Evolutionary conservation across 2,329 filamentous ascomycete species (phyloP).

Genomic region (Colletotrichum falcatum): DNA sequence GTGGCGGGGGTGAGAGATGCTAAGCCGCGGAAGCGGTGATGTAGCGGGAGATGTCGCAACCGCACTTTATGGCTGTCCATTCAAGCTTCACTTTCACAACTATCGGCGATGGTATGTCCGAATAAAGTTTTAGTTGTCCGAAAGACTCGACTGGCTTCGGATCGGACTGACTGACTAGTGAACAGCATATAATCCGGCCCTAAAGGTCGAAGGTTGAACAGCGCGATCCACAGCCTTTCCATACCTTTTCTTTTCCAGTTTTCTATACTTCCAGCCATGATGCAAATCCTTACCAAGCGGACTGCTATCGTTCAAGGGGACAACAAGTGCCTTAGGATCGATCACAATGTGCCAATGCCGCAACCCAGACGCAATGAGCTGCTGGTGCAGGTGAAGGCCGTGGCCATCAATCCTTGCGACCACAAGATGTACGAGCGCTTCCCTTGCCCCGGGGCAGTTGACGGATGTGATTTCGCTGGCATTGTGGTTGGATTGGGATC

Average conservation of each 20-base stretch:
- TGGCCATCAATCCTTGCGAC: slow-evolving; percentile 49
- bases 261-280: background rate
- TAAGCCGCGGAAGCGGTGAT: background rate
- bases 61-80: background rate
- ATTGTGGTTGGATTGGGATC: slow-evolving; percentile 45
- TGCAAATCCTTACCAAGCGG: background rate
- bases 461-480: slow-evolving; percentile 49
- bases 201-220: background rate
- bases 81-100: background rate
- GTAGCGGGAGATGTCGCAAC: background rate
- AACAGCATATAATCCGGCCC: background rate
- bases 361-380: no score
- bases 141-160: background rate
- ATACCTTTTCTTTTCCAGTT: background rate
- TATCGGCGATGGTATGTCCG: background rate
- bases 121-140: background rate
- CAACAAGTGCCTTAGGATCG: background rate
- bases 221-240: background rate
- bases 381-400: slow-evolving; percentile 38
- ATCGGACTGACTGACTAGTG: background rate
- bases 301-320: slow-evolving; percentile 13
- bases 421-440: slow-evolving; percentile 46
- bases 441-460: slow-evolving; percentile 42
- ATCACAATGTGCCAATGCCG: slow-evolving; percentile 2
- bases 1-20: background rate